Percentiles rank a stretch among this genome's conserved stretches.
Evolutionary conservation across 306 rosid genomes (phyloP).

Genomic region (Castanospermum australe): DNA sequence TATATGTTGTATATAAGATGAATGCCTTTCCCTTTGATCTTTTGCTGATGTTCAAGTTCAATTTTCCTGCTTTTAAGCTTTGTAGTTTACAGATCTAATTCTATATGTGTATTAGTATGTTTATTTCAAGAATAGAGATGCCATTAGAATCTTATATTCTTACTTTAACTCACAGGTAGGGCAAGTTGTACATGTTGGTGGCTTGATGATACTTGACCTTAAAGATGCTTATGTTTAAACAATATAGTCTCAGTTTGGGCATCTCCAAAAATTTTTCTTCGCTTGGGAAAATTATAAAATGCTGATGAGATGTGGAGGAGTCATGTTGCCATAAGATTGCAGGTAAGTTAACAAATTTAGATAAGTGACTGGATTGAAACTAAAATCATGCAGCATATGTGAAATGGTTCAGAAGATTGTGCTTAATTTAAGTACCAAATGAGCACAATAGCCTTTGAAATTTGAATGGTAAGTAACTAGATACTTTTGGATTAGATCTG

Average conservation of each 20-base stretch:
- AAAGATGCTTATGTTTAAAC: conserved; percentile 58
- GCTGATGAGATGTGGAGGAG: conserved; percentile 65
- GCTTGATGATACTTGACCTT: conserved; percentile 62
- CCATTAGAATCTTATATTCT: not conserved
- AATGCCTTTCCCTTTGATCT: not conserved
- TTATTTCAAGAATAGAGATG: not conserved
- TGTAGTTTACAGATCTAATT: not conserved
- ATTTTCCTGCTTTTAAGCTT: not conserved
- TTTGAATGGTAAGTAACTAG: too few relatives aligned
- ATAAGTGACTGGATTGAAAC: too few relatives aligned
- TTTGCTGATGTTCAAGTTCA: not conserved
- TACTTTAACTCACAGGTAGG: conserved; percentile 52
- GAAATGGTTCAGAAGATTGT: too few relatives aligned
- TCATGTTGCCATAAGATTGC: conserved; percentile 60
- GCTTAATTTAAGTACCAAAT: too few relatives aligned
- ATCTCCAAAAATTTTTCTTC: conserved; percentile 60
- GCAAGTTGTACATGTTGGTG: conserved; percentile 59
- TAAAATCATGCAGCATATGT: too few relatives aligned
- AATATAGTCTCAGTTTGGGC: conserved; percentile 63
- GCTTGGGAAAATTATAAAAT: conserved; percentile 65
- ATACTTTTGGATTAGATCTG: too few relatives aligned
- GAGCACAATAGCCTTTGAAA: too few relatives aligned
- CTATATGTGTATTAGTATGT: not conserved
- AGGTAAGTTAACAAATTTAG: too few relatives aligned
- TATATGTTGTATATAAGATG: not conserved